Base-by-base conservation (phyloP, 2,329 filamentous ascomycete species). In the Achaetomium macrosporum region DNA sequence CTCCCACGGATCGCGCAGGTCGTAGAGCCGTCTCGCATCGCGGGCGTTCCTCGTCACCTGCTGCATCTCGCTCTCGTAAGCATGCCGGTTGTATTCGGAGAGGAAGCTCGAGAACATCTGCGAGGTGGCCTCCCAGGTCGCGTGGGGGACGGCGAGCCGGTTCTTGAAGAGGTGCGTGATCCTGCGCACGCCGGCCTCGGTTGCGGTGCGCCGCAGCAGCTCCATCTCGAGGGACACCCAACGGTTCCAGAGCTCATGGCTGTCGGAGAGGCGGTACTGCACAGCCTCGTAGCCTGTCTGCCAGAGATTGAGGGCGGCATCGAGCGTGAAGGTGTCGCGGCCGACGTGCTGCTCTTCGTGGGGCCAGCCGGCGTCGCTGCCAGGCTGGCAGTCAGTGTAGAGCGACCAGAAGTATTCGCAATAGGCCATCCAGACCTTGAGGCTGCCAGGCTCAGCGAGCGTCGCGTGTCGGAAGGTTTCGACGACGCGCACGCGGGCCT, bases 401-500 rank as follows among this genome's bases (percentile, higher is more conserved):
- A 90, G 81, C 17, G 80, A 79, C 76, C 85, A 84, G 57, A 91
- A 83, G 69, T 85, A 92, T 62, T 90, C 83, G 68, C 85, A 88
- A 65, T 91, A 92, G 29, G 83, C 78, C 55, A 84, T 77, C 88
- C 88, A 93, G 39, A 92, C 73, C 57, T 80, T 82, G 55, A 86
- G 74, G 62, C 88, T 91, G 60, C 79, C 83, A 11, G 86, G 85
- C 68, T 92, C 88, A 48, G 87, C 84, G 53, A 73, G 71, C 19
- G 85, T 79, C 53, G 88, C 87, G 60, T 78, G 79, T 61, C 85
- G 83, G 70, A 83, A 90, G 42, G 87, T 71, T 67, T 92, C 88
- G 64, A 90, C 77, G 44, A 88, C 75, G 56, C 78, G 76, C 65
- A 89, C 78, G 60, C 85, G 82, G 62, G 82, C 78, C 56, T 90